Evolutionary conservation across 306 rosid species (phyloP), one percentile per base, ranked within the genome.

Genomic region (Gynostemma pentaphyllum): DNA sequence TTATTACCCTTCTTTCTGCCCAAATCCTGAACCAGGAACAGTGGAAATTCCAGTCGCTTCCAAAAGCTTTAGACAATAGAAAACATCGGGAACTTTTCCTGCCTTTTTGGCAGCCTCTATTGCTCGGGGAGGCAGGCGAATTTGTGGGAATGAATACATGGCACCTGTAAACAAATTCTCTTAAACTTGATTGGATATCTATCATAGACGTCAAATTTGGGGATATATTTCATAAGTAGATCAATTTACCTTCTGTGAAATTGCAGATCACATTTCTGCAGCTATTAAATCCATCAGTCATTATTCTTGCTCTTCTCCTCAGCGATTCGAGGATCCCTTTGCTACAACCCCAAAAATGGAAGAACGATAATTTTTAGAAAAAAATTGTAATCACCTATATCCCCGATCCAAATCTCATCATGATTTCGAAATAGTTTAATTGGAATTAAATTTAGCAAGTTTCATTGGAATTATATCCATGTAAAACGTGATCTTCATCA

Each of bases 21-120:
- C 99, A 57, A 92, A 88, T 70, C 99, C 99, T 13, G 99, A 92
- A 66, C 99, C 99, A 42, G 99, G 99, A 67, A 92, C 99, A 10
- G 99, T 92, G 71, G 99, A 92, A 54, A 92, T 88, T 79, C 99
- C 99, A 14, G 96, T 88, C 76, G 96, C 90, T 83, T 92, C 99
- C 84, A 92, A 63, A 72, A 92, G 99, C 78, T 76, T 86, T 73
- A 92, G 95, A 77, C 99, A 92, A 85, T 86, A 92, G 83, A 71
- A 86, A 69, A 92, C 99, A 68, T 92, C 99, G 30, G 99, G 75
- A 67, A 82, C 95, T 77, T 92, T 92, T 68, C 96, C 90, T 49
- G 90, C 87, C 56, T 62, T 83, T 76, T 84, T 79, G 55, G 99
- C 99, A 49, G 81, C 83, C 74, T 82, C 91, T 28, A 92, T 54